Base-by-base conservation (phyloP, 1,284 basidiomycete genomes). In the Phylloboletellus chloephorus region DNA sequence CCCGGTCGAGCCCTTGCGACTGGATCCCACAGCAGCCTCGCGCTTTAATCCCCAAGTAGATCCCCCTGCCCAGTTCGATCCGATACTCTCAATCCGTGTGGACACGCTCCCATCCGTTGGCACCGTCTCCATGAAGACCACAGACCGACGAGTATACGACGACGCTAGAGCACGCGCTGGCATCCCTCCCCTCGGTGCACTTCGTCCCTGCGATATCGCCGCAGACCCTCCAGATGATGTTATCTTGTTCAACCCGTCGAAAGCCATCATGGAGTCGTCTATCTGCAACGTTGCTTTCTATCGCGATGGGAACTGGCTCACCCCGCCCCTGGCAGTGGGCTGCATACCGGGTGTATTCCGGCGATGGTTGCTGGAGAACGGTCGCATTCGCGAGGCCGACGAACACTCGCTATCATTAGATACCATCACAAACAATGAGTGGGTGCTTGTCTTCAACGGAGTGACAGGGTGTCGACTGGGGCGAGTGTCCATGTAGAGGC, bases 311-410 rank as follows among this genome's bases (percentile, higher is more conserved):
- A 52, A 46, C 11, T 88, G 86, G 86, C 49, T 82, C 36, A 87
- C 85, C 1, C 86, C 85, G 12, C 52, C 69, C 3, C 50, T 67
- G 8, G 58, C 64, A 1, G 71, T 72, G 15, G 84, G 85, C 12
- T 86, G 84, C 52, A 68, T 88, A n/a, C 63, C 72, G 7, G 86
- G 85, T 12, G 76, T 84, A 24, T 65, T 79, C 45, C 69, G 85
- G 11, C 68, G 78, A 25, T 82, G 74, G 72, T 60, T 88, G 5
- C 61, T 88, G 17, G 74, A 78, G 41, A 68, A 76, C 33, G 69
- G 67, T n/a, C 66, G 68, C 3, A 68, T 85, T 29, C 52, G 60
- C 11, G 73, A 76, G 53, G 74, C 72, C 30, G 54, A 55, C 22
- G 59, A 65, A 39, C 61, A 52, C 19, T 56, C 63, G 10, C 51